Conservation (phyloP, 148 eudicot species). For the Camellia sinensis region DNA sequence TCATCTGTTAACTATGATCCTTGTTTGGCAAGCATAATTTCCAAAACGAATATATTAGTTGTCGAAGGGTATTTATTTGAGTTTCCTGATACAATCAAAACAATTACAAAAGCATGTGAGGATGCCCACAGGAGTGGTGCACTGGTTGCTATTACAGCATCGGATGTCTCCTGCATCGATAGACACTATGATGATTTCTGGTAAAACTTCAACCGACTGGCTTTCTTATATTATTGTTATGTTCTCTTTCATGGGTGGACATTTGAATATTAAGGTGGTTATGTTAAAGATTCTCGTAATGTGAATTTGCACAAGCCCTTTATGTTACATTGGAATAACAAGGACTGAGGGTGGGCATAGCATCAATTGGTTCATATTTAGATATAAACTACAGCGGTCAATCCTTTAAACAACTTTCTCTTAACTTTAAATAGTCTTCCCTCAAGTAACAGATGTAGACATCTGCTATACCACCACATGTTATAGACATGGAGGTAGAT, state of each 20-base stretch:
- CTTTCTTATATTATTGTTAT: neutral
- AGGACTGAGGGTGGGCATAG: neutral
- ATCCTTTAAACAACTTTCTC: neutral
- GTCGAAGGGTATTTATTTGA: conserved; percentile 96
- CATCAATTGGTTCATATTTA: neutral
- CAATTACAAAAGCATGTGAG: conserved; percentile 77
- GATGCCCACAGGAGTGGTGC: conserved; percentile 82
- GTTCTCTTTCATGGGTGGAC: neutral
- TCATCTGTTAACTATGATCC: conserved; percentile 72
- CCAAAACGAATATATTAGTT: conserved; percentile 78
- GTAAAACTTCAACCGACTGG: conserved; percentile 32
- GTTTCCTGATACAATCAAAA: conserved; percentile 81
- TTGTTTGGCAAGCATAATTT: conserved; percentile 57
- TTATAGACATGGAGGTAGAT: too few relatives aligned
- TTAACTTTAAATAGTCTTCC: too few relatives aligned
- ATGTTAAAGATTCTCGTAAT: neutral
- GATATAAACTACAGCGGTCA: neutral
- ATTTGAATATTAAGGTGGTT: neutral
- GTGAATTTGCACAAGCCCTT: neutral
- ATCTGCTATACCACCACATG: too few relatives aligned
- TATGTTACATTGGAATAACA: neutral
- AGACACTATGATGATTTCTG: conserved; percentile 93
- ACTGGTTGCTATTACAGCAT: conserved; percentile 88
- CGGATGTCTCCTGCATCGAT: conserved; percentile 94
- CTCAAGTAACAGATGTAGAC: too few relatives aligned